Base-by-base conservation (phyloP, 2,329 filamentous ascomycete species). In the Fusarium cyanostomum region DNA sequence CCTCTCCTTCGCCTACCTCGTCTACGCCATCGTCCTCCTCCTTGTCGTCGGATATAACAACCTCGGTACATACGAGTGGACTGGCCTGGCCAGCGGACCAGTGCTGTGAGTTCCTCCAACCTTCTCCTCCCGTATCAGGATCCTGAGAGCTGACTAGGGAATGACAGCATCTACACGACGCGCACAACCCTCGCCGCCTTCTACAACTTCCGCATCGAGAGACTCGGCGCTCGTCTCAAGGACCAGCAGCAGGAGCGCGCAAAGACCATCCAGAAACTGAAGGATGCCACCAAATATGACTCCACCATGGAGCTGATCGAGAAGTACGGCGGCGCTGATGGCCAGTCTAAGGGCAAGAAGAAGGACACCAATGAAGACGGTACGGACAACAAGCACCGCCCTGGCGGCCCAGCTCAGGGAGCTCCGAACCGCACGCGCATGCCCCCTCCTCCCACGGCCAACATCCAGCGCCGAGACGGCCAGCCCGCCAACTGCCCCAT, bases 271-370 rank as follows among this genome's bases (percentile, higher is more conserved):
- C 90, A 96, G 74, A 94, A 94, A 78, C 86, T 99, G 63, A 99
- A 99, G 78, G 89, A 90, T 56, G 94, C 94, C 24, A 99, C 95
- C 30, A 97, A 92, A 76, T 99, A 97, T 79, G 92, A 98, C 77
- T 95, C 94, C 28, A 99, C 95, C 2, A 87, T 96, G 72, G 88
- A 97, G 74, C 79, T 99, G 58, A 85, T 99, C 10, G 92, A 98
- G 72, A 99, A 98, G 72, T 99, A 99, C 75, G 94, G 93, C 31
- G 91, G 87, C 9, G 80, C 82, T 16, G 86, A 89, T 61, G 79
- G 82, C 70, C 79, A 81, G 71, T 66, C 78, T 5, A 72, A 72
- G 12, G 71, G 69, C 11, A 73, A 64, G 59, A 77, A 72, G 39
- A 72, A 70, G 26, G 59, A 68, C 6, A 55, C 44, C 13, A 63